Evolutionary conservation across 1,139 yeast genomes (phyloP), one percentile per base, ranked within the genome.

Genomic region (Kodamaea arcana): DNA sequence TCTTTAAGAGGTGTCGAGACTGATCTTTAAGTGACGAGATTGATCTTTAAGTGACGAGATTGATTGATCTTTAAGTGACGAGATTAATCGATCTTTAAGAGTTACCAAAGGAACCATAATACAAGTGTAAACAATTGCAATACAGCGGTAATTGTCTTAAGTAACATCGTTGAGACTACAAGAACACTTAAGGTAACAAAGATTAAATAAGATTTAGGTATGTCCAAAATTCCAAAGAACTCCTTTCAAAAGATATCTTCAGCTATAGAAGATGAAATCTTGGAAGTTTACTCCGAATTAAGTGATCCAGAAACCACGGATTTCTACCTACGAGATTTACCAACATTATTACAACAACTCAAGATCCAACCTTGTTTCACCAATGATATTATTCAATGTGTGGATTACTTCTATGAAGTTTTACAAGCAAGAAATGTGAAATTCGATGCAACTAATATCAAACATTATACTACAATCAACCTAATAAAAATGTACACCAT

Each of bases 341-440:
- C 57, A 1, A 46, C 43, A 8, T 35, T 67, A 10, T 56, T 66
- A 27, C 33, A 42, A 2, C 22, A 26, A 1, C 45, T 69, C 9
- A 33, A 47, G 7, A 56, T 69, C 12, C 75, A 70, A 1, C 15
- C 23, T 5, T 58, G 65, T 34, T 68, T 62, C 44, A 53, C 56
- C 4, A 29, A 37, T 8, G 75, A 69, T 40, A 56, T 69, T n/a
- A 27, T 37, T 3, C 40, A 47, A 13, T 58, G 68, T 35, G 47
- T 65, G 11, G 62, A 61, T 6, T 65, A 62, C 47, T 68, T 54
- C 46, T 67, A 69, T 43, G 52, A 50, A n/a, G 44, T 47, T 28
- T 51, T 64, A 21, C 32, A 43, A 25, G 25, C 34, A 7, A 33
- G 26, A 1, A 34, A 20, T 4, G 30, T 40, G 7, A 28, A 27